Evolutionary conservation across 2,329 filamentous ascomycete species (phyloP).

Genomic region (Cladorrhinum sp.): DNA sequence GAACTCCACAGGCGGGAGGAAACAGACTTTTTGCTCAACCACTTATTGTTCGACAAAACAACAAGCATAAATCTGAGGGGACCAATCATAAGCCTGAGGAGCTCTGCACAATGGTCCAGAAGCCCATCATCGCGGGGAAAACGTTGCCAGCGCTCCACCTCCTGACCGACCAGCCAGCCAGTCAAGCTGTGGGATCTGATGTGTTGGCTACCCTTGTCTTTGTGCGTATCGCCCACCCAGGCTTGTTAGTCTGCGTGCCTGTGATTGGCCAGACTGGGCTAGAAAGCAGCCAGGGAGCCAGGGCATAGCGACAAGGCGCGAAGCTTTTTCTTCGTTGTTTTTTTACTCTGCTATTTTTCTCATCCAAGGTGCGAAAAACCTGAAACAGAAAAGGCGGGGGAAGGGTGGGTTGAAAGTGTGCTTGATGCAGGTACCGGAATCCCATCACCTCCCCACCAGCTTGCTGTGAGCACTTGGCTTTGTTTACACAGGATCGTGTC

Average conservation of each 20-base stretch:
- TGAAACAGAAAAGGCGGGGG: background rate
- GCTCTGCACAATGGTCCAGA: slow-evolving; percentile 6
- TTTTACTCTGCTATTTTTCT: background rate
- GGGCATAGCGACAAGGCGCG: background rate
- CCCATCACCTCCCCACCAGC: background rate
- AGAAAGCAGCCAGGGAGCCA: background rate
- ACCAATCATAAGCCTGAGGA: slow-evolving; percentile 28
- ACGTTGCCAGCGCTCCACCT: background rate
- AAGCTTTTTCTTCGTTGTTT: background rate
- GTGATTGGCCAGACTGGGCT: background rate
- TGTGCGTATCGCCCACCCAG: background rate
- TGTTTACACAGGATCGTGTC: background rate
- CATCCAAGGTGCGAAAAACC: background rate
- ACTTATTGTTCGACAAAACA: background rate
- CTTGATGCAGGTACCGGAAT: background rate
- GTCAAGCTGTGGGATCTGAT: background rate
- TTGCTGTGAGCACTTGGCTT: background rate
- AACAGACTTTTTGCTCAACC: background rate
- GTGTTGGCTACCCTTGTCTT: background rate
- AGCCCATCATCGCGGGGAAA: slow-evolving; percentile 8
- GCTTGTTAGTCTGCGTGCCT: background rate
- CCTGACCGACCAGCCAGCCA: background rate
- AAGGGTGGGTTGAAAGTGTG: background rate
- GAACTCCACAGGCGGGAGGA: background rate
- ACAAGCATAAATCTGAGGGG: slow-evolving; percentile 13